Evolutionary conservation across 2,329 filamentous ascomycete genomes (phyloP).

Genomic region (Rhynchosporium agropyri): DNA sequence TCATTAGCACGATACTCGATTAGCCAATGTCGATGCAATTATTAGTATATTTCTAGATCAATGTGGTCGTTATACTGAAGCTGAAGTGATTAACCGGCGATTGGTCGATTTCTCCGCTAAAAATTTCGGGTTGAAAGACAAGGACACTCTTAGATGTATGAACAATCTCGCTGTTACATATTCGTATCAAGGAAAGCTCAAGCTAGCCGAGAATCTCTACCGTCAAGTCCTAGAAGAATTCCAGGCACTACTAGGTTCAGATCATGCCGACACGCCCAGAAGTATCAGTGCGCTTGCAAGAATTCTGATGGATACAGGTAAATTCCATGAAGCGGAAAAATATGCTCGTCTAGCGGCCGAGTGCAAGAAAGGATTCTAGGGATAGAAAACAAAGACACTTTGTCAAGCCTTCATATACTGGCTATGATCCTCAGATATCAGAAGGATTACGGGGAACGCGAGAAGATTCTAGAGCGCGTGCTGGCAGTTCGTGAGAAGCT

Average conservation of each 20-base stretch:
- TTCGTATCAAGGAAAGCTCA: not conserved
- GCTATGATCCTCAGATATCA: not conserved
- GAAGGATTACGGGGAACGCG: not conserved
- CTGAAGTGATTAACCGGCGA: slow-evolving; percentile 5
- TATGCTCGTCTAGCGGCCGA: slow-evolving; percentile 9
- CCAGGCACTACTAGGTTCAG: slow-evolving; percentile 2
- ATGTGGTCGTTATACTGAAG: slow-evolving; percentile 17
- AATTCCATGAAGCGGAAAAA: slow-evolving; percentile 19
- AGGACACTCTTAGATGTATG: slow-evolving; percentile 17
- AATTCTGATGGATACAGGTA: not conserved
- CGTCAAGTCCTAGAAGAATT: not conserved
- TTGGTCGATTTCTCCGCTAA: slow-evolving; percentile 9
- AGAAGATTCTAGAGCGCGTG: not conserved
- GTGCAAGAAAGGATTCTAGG: slow-evolving; percentile 9
- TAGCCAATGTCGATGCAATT: slow-evolving; percentile 7
- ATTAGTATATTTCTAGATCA: slow-evolving; percentile 6
- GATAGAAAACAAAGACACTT: slow-evolving; percentile 13
- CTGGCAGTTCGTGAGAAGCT: not conserved
- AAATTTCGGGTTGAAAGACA: slow-evolving; percentile 27
- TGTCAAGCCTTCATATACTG: not conserved
- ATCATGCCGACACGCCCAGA: slow-evolving; percentile 14
- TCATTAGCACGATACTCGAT: slow-evolving; percentile 1
- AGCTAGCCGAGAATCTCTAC: slow-evolving; percentile 4
- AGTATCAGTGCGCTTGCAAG: slow-evolving; percentile 13
- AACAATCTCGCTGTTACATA: slow-evolving; percentile 8